These are phyloP conservation scores for Neurospora sp. DNA, from an alignment of 495 filamentous ascomycete species.

Conservation along the genomic window DNA sequence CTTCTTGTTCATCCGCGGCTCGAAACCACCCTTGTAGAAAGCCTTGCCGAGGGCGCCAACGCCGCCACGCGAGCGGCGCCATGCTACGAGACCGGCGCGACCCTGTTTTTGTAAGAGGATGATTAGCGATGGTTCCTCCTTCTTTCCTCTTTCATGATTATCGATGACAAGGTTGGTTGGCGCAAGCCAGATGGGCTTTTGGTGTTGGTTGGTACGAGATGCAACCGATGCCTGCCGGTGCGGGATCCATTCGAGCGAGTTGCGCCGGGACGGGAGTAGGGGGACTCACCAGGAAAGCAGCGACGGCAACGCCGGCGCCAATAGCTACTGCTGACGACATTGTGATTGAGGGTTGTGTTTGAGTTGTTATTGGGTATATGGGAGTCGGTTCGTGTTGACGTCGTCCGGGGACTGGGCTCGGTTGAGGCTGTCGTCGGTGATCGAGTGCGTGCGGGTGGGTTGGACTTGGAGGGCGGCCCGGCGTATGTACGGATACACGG, in stretches of 20 bases:
- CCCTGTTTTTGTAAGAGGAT: conserved; percentile 44
- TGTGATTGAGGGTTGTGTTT: conserved; percentile 40
- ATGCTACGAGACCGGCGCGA: conserved; percentile 80
- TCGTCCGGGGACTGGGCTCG: not conserved
- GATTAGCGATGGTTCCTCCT: not conserved
- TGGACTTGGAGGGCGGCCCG: not conserved
- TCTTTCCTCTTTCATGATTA: not conserved
- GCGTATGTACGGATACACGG: not conserved
- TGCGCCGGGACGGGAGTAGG: not conserved
- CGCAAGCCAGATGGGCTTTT: too few species aligned
- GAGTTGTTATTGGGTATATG: not conserved
- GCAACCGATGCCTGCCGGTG: not conserved
- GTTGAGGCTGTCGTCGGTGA: conserved; percentile 1
- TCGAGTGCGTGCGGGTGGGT: not conserved
- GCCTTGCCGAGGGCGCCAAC: conserved; percentile 71
- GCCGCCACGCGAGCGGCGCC: conserved; percentile 70
- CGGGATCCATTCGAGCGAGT: not conserved
- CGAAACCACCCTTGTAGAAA: conserved; percentile 97
- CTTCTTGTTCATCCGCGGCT: conserved; percentile 79
- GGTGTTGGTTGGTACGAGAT: too few species aligned
- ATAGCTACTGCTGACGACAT: conserved; percentile 64
- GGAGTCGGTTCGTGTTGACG: conserved; percentile 3
- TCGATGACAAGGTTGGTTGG: too few species aligned
- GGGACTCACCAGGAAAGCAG: conserved; percentile 62
- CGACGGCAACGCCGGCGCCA: conserved; percentile 65